phyloP scores from a whole-genome alignment of 2,329 filamentous ascomycete genomes.

The Botrytis cinerea region DNA sequence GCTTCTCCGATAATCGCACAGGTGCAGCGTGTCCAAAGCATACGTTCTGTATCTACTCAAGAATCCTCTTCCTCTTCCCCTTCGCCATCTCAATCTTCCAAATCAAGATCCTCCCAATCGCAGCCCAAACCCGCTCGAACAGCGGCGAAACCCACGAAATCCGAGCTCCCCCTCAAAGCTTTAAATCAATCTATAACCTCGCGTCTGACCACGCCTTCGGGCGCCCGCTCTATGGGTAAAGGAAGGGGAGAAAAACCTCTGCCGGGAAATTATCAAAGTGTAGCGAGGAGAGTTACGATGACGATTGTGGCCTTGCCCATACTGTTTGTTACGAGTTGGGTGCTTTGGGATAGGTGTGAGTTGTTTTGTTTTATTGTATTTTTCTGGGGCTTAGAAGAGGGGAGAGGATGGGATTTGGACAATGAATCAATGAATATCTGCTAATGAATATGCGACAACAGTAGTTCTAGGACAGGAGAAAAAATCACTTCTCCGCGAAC shows the following conservation, averaged over 20 bases:
- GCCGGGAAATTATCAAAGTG: conserved; percentile 37
- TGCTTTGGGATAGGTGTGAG: conserved; percentile 41
- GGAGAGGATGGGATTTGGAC: not conserved
- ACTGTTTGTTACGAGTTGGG: conserved; percentile 40
- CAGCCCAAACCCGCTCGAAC: not conserved
- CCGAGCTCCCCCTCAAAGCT: conserved; percentile 33
- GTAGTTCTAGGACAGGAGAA: conserved; percentile 14
- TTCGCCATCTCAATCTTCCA: not conserved
- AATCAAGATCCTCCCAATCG: not conserved
- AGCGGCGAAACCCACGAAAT: conserved; percentile 19
- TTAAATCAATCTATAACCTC: conserved; percentile 40
- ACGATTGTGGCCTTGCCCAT: conserved; percentile 41
- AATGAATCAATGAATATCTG: not conserved
- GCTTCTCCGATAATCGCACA: not conserved
- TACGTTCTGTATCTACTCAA: not conserved
- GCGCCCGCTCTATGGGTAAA: conserved; percentile 30
- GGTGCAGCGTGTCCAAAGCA: not conserved
- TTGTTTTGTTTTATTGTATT: conserved; percentile 1
- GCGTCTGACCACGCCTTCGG: conserved; percentile 35
- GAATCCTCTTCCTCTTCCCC: not conserved
- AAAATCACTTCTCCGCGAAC: conserved; percentile 19
- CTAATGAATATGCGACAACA: conserved; percentile 7
- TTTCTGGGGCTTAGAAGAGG: not conserved
- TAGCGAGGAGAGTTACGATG: conserved; percentile 39
- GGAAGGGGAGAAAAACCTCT: conserved; percentile 23